Evolutionary conservation across 352 stramenopile species (phyloP), one percentile per base, ranked within the genome.

Genomic region (Globisporangium sylvaticum): DNA sequence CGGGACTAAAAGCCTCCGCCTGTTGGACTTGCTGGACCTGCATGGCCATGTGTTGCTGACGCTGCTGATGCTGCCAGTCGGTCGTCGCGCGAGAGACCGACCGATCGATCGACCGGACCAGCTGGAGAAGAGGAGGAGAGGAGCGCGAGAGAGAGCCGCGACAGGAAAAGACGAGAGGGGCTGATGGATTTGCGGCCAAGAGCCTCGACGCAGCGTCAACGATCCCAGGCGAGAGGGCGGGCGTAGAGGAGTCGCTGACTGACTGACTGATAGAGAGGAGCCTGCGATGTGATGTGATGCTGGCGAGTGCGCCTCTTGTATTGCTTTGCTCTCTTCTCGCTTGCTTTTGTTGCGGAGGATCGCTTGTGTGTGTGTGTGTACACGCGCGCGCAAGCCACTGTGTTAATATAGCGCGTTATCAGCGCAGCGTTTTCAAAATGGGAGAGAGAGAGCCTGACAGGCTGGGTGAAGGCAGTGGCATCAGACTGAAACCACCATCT

Each of bases 11-110:
- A 29, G 46, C n/a, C 58, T 14, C 20, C n/a, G n/a, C n/a, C 15
- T 20, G n/a, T 15, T 25, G 22, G 31, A 10, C 6, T 10, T 14
- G 27, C 14, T 15, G 34, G 34, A 18, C 34, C 5, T 57, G 52
- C 37, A 34, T 34, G n/a, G 46, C 29, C 60, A 65, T 65, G 60
- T 65, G 60, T 58, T 32, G 46, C 46, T 65, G 60, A 65, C 46
- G 31, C 31, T 34, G 31, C 31, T 34, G 31, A 34, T 34, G 31
- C 31, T 34, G 31, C 31, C 31, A 46, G 37, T 46, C 37, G 14
- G 58, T 31, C 48, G 44, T 24, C 18, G 39, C 39, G 37, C 37
- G 37, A 44, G 18, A 32, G 53, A 58, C 25, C n/a, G 15, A 48
- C 31, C 60, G 58, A 48, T 29, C 50, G 46, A n/a, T 10, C 14